Percentiles rank a stretch among this genome's conserved stretches.
Evolutionary conservation across 345 rosid species (phyloP).

Genomic region (Euphorbia peplus): DNA sequence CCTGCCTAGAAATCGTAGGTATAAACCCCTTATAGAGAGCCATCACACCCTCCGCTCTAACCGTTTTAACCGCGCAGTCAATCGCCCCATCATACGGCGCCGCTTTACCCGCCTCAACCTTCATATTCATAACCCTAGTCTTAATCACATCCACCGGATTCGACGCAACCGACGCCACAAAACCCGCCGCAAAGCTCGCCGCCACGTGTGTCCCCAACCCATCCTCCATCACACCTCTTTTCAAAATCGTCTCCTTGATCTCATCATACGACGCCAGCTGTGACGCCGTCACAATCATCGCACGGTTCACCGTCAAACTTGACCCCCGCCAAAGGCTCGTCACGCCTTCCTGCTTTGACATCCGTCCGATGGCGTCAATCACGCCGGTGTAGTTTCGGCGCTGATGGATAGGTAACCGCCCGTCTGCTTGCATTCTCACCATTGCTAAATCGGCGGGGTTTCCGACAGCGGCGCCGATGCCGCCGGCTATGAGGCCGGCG

Average conservation of each 20-base stretch:
- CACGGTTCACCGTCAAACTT: conserved; percentile 63
- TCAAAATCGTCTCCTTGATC: conserved; percentile 56
- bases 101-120: conserved; percentile 49
- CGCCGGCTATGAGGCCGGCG: conserved; percentile 65
- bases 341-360: conserved; percentile 62
- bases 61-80: conserved; percentile 67
- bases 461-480: conserved; percentile 68
- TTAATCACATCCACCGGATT: conserved; percentile 81
- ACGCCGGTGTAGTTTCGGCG: conserved; percentile 70
- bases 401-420: conserved; percentile 54
- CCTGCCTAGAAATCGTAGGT: conserved; percentile 79
- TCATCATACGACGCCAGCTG: conserved; percentile 77
- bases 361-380: conserved; percentile 57
- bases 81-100: conserved; percentile 54
- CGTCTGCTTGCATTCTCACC: conserved; percentile 90
- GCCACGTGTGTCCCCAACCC: conserved; percentile 72
- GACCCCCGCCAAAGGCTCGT: conserved; percentile 79
- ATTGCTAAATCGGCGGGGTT: conserved; percentile 86
- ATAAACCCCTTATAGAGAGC: conserved; percentile 73
- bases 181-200: conserved; percentile 71
- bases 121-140: conserved; percentile 89
- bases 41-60: conserved; percentile 58
- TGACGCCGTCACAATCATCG: conserved; percentile 74
- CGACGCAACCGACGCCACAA: conserved; percentile 76
- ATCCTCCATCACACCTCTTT: conserved; percentile 45